A percentile compares a stretch with the other conserved stretches of the same genome.
These are phyloP conservation scores for Phytophthora pluvialis DNA, from an alignment of 352 stramenopile genomes.

Conservation along the genomic window DNA sequence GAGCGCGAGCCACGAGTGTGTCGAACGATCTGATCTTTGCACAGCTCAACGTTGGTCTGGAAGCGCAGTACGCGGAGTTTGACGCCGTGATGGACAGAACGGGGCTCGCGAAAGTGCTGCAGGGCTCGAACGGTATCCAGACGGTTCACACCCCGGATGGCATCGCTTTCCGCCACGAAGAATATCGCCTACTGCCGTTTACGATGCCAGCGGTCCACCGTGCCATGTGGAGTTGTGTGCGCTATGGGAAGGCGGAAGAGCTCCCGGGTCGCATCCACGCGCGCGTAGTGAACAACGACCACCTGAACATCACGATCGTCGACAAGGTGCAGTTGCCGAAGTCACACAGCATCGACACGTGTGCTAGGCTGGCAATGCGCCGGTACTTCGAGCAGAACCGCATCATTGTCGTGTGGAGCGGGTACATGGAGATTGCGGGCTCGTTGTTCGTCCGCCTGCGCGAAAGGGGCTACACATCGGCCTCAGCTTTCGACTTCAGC, in stretches of 20 bases:
- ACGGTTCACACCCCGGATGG: constrained; percentile 10
- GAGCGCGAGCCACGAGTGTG: constrained; percentile 11
- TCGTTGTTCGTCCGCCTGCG: constrained; percentile 41
- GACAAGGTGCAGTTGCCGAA: constrained; percentile 35
- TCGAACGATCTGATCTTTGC: constrained; percentile 29
- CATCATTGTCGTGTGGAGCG: constrained; percentile 39
- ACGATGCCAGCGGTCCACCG: constrained; percentile 31
- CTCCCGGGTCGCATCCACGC: constrained; percentile 21
- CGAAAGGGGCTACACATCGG: constrained; percentile 41
- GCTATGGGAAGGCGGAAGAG: constrained; percentile 25
- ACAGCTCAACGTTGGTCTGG: constrained; percentile 27
- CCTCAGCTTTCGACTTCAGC: constrained; percentile 20
- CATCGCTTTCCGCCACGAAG: constrained; percentile 24
- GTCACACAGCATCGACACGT: constrained; percentile 20
- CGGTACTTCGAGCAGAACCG: constrained; percentile 34
- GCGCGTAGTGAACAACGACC: constrained; percentile 30
- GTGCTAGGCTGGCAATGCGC: constrained; percentile 28
- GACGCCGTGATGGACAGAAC: constrained; percentile 19
- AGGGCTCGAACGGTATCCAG: constrained; percentile 21
- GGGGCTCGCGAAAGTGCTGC: constrained; percentile 2
- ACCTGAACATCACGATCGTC: constrained; percentile 36
- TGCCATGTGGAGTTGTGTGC: constrained; percentile 30
- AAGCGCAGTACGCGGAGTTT: constrained; percentile 31
- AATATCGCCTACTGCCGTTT: constrained; percentile 39
- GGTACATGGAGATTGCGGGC: constrained; percentile 41